Conservation (phyloP, 495 filamentous ascomycete species). For the Thozetella sp. region DNA sequence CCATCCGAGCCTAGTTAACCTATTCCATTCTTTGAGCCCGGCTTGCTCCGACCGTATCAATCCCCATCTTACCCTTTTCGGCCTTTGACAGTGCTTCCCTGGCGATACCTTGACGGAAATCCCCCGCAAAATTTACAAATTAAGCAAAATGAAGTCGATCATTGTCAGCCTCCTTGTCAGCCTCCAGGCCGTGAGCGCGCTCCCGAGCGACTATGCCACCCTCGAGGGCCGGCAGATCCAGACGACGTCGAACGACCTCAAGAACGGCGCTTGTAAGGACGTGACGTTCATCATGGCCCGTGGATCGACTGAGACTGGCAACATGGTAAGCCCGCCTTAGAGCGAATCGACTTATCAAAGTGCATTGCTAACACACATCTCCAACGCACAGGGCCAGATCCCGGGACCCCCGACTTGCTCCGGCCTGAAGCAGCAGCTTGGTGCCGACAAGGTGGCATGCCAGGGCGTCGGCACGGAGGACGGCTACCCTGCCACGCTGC, state of each 20-base stretch:
- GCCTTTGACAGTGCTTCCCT: background rate
- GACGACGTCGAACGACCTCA: constrained; percentile 8
- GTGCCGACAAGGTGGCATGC: constrained; percentile 15
- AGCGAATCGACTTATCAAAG: background rate
- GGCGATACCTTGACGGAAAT: background rate
- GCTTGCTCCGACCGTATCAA: too few relatives aligned
- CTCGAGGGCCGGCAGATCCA: background rate
- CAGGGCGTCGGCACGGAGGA: constrained; percentile 15
- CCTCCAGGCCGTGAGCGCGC: background rate
- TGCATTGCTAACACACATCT: background rate
- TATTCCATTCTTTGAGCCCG: too few relatives aligned
- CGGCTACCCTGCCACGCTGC: constrained; percentile 22
- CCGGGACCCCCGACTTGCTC: constrained; percentile 19
- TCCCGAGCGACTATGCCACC: background rate
- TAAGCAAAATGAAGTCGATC: background rate
- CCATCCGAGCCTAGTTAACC: too few relatives aligned
- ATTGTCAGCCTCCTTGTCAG: background rate
- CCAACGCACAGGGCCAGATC: background rate
- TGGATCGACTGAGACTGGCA: constrained; percentile 10
- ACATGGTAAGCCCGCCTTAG: constrained; percentile 6
- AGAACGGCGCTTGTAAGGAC: background rate
- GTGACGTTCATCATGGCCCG: constrained; percentile 13
- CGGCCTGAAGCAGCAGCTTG: constrained; percentile 19
- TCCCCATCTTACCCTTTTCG: background rate
- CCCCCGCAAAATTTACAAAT: background rate